Base-by-base conservation (phyloP, 441 rosid species). In the Croton setiger region DNA sequence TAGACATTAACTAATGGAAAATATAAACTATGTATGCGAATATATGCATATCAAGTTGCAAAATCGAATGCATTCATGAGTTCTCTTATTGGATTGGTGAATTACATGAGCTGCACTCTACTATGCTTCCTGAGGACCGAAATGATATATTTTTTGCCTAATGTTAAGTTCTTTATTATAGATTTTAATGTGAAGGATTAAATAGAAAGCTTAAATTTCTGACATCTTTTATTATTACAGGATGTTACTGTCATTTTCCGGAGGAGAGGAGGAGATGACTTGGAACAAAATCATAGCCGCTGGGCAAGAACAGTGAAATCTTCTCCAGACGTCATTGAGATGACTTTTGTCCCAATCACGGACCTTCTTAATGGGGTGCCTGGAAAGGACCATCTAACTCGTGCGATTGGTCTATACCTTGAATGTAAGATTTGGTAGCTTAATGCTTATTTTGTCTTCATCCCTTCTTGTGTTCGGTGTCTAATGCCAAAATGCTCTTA, bases 231-330 rank as follows among this genome's bases (percentile, higher is more conserved):
- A 56, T 60, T 53, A 45, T n/a, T 73, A 73, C 84, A 88, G 94
- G 90, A 88, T 74, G 85, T 88, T 60, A 88, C 90, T 8, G 87
- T 87, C 56, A 88, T 87, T 77, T 87, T 85, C 53, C 79, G 94
- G 66, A 79, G 91, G 73, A 81, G 91, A 74, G 91, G 94, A 65
- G 94, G 95, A 70, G 91, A 88, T 74, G 94, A 88, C 78, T 64
- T 87, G 71, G 94, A 85, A 47, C 90, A 87, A 75, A 86, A 74
- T 78, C 87, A 85, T 66, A 58, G 21, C n/a, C 84, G 60, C 41
- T 88, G 94, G 94, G 88, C 78, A 67, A 74, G 64, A 61, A 88
- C 91, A 11, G 90, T 88, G 59, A 75, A 44, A 54, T 78, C 83
- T 18, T 83, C 90, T 55, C 94, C 95, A 0, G 90, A 87, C 79